These are phyloP conservation scores for Tricholoma bakamatsutake DNA, from an alignment of 768 basidiomycete genomes.

Conservation along the genomic window DNA sequence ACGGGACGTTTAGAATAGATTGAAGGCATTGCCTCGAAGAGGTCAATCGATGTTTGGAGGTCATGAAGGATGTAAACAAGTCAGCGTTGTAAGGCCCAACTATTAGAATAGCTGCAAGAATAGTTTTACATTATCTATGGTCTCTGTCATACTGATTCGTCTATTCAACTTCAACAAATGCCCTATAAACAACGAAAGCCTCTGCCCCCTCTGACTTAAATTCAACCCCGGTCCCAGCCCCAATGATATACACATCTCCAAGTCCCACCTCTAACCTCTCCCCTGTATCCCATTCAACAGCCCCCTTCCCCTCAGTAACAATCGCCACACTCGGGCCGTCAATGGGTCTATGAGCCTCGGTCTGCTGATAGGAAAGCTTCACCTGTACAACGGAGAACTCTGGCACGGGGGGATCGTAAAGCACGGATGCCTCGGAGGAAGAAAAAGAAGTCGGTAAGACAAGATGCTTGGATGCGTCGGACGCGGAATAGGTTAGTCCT, in stretches of 20 bases:
- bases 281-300: slow-evolving; percentile 41
- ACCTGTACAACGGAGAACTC: slow-evolving; percentile 87
- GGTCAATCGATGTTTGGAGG: slow-evolving; percentile 13
- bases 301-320: slow-evolving; percentile 63
- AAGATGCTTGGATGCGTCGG: slow-evolving; percentile 61
- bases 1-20: slow-evolving; percentile 14
- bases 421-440: slow-evolving; percentile 14
- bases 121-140: no score
- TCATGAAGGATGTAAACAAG: no score
- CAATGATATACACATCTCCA: slow-evolving; percentile 82
- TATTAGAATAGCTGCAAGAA: no score
- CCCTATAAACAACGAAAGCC: slow-evolving; percentile 55
- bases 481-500: slow-evolving; percentile 80
- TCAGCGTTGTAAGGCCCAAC: no score
- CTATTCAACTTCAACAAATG: slow-evolving; percentile 49
- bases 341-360: slow-evolving; percentile 54
- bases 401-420: slow-evolving; percentile 89
- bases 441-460: slow-evolving; percentile 55
- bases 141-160: not conserved
- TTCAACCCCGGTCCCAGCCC: slow-evolving; percentile 55
- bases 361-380: slow-evolving; percentile 36
- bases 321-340: slow-evolving; percentile 85
- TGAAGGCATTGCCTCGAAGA: slow-evolving; percentile 12
- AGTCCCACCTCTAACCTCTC: slow-evolving; percentile 35
- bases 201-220: slow-evolving; percentile 34